Evolutionary conservation across 805 yeast species (phyloP), one percentile per base, ranked within the genome.

Genomic region (Torulaspora maleeae): DNA sequence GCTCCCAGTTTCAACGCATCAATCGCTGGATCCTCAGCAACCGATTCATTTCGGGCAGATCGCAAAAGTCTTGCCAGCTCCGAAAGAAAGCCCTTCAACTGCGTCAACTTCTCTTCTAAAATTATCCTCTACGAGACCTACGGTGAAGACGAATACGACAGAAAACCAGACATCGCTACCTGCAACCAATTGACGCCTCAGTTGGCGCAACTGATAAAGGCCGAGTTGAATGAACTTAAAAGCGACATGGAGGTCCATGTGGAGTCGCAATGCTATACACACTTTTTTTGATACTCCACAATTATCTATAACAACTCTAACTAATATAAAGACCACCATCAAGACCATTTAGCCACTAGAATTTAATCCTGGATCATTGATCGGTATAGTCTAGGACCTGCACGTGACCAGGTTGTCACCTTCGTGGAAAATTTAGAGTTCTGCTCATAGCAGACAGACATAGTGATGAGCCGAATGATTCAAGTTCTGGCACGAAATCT

Each of bases 81-180:
- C 7, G 39, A 34, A n/a, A 43, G 27, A 27, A 27, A 16, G 6
- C 27, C 38, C 9, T 12, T 36, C 20, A 22, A 43, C 9, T 51
- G 38, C 12, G 87, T 83, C 9, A 63, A 78, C 39, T 91, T 91
- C 66, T 84, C 95, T 4, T 82, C 95, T 1, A 74, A 88, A 54
- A 86, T 93, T 45, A 76, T 86, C 6, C 75, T 93, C 35, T 91
- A 82, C 65, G 95, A 88, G 49, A 91, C 96, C 0, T 88, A 84
- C 64, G 77, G 82, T 47, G 81, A 82, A 29, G 81, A 77, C 15
- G 96, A 86, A 53, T 91, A 91, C 64, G 97, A 91, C 64, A 79
- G 99, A 57, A 88, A 82, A 52, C 96, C 97, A 0, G 97, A 89
- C 51, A 73, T 82, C 24, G 95, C 95, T 3, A 89, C 97, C 2